These are phyloP conservation scores for Chrysanthemum lavandulifolium DNA, from an alignment of 129 eudicot species.

Conservation along the genomic window DNA sequence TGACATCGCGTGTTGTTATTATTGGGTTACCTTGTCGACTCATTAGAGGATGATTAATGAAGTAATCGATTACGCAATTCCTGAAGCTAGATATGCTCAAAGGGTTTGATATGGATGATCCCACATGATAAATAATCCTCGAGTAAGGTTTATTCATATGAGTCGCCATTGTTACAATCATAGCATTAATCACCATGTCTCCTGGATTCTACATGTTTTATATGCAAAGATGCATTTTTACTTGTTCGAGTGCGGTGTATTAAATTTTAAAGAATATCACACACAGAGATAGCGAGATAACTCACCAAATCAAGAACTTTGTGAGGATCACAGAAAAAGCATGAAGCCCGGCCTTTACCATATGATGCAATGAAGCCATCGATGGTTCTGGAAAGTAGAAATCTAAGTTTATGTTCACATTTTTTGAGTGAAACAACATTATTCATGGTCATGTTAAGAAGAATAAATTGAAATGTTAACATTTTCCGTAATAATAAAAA, in stretches of 20 bases:
- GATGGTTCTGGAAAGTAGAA: not conserved
- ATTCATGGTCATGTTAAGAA: too few relatives aligned
- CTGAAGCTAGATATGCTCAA: not conserved
- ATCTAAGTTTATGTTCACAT: too few relatives aligned
- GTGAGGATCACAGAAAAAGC: constrained; percentile 18
- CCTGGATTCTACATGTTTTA: constrained; percentile 35
- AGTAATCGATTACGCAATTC: constrained; percentile 22
- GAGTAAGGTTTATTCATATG: constrained; percentile 29
- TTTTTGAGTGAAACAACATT: too few relatives aligned
- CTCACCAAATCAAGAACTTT: constrained; percentile 30
- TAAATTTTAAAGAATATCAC: too few relatives aligned
- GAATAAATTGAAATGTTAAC: too few relatives aligned
- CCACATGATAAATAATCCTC: constrained; percentile 40
- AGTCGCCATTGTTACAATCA: constrained; percentile 38
- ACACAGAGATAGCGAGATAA: not conserved
- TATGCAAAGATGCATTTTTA: not conserved
- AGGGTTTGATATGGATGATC: constrained; percentile 45
- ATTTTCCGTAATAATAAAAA: too few relatives aligned
- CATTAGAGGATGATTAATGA: constrained; percentile 31
- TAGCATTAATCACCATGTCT: constrained; percentile 49
- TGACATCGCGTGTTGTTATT: constrained; percentile 42
- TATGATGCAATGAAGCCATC: constrained; percentile 18
- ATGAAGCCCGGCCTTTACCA: constrained; percentile 28
- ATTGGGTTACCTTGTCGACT: constrained; percentile 41
- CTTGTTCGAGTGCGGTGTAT: not conserved